phyloP scores from a whole-genome alignment of 2,329 filamentous ascomycete genomes.

The Nothopassalora personata region DNA sequence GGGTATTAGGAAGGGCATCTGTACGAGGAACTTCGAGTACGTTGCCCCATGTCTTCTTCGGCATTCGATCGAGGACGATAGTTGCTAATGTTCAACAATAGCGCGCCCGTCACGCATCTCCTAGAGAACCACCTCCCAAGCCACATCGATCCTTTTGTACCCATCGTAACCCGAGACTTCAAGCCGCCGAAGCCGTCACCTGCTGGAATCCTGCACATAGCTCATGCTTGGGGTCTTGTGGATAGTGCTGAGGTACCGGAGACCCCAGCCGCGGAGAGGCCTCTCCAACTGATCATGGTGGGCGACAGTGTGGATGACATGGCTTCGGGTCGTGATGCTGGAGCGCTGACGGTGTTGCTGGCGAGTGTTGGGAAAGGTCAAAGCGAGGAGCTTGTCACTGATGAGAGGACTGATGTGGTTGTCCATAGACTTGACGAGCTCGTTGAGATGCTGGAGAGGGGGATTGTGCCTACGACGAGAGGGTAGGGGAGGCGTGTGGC shows the following conservation, averaged over 20 bases:
- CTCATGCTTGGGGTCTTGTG: slow-evolving; percentile 63
- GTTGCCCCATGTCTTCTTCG: slow-evolving; percentile 16
- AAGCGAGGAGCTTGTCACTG: slow-evolving; percentile 30
- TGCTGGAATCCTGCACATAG: slow-evolving; percentile 82
- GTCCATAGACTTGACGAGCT: slow-evolving; percentile 32
- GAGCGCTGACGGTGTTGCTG: slow-evolving; percentile 84
- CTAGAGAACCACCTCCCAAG: slow-evolving; percentile 67
- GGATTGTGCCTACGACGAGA: slow-evolving; percentile 4
- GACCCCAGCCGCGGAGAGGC: slow-evolving; percentile 8
- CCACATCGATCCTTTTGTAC: slow-evolving; percentile 57
- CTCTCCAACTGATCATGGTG: slow-evolving; percentile 46
- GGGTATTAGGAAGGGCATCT: slow-evolving; percentile 71
- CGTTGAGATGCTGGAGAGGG: slow-evolving; percentile 25
- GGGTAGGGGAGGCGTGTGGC: background rate
- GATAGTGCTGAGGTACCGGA: slow-evolving; percentile 26
- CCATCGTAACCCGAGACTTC: slow-evolving; percentile 80
- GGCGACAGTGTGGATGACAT: slow-evolving; percentile 81
- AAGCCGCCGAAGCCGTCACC: slow-evolving; percentile 80
- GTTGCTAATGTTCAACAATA: slow-evolving; percentile 15
- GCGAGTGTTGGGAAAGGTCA: slow-evolving; percentile 29
- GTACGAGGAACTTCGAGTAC: slow-evolving; percentile 86
- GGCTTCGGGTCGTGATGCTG: slow-evolving; percentile 75
- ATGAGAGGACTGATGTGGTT: slow-evolving; percentile 32
- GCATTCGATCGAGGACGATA: background rate
- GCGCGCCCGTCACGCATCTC: slow-evolving; percentile 65